Evolutionary conservation across 768 basidiomycete species (phyloP).

Genomic region (Lentinula sp.): DNA sequence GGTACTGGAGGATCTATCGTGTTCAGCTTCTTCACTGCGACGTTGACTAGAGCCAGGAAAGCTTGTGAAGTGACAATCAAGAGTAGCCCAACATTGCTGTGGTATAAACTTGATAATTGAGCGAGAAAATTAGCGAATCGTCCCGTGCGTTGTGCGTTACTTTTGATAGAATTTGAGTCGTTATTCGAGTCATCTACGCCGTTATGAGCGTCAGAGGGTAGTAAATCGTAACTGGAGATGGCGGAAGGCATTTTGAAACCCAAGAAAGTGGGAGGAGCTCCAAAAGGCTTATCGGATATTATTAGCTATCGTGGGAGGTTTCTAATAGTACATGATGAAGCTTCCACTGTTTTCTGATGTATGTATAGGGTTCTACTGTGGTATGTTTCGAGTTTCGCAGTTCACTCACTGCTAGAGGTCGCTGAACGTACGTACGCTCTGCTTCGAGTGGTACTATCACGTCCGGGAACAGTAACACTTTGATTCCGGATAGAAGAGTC

Average conservation of each 20-base stretch:
- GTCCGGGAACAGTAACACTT: too few species aligned
- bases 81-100: conserved; percentile 37
- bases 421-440: too few species aligned
- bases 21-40: conserved; percentile 58
- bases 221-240: not conserved
- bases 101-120: not conserved
- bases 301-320: not conserved
- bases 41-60: conserved; percentile 56
- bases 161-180: not conserved
- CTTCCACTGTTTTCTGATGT: too few species aligned
- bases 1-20: conserved; percentile 52
- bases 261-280: not conserved
- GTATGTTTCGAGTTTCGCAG: too few species aligned
- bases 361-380: too few species aligned
- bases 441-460: too few species aligned
- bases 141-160: not conserved
- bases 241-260: not conserved
- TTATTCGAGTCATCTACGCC: not conserved
- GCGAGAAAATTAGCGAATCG: not conserved
- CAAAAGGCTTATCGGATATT: not conserved
- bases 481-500: too few species aligned
- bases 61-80: conserved; percentile 52
- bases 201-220: not conserved
- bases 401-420: too few species aligned
- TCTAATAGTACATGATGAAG: too few species aligned